These are phyloP conservation scores for Xylaria digitata DNA, from an alignment of 2,329 filamentous ascomycete species.

Conservation along the genomic window DNA sequence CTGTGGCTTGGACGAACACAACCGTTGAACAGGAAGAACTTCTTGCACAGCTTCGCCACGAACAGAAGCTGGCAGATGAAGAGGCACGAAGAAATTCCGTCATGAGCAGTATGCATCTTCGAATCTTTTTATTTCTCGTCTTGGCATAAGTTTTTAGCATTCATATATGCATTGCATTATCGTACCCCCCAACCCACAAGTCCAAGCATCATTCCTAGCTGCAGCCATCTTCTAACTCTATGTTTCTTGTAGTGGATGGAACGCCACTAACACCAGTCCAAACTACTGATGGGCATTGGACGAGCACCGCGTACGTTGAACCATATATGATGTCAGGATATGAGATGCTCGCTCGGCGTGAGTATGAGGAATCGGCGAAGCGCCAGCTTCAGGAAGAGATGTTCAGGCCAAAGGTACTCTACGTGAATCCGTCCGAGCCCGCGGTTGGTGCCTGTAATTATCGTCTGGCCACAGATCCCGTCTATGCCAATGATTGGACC, in stretches of 20 bases:
- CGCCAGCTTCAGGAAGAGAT: conserved; percentile 50
- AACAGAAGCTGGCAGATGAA: conserved; percentile 59
- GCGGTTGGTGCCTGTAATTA: conserved; percentile 57
- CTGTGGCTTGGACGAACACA: conserved; percentile 64
- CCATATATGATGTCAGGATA: conserved; percentile 90
- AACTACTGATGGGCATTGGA: conserved; percentile 65
- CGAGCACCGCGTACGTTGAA: conserved; percentile 66
- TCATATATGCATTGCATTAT: not conserved
- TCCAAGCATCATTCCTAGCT: not conserved
- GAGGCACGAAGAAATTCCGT: conserved; percentile 55
- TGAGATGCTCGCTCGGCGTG: conserved; percentile 72
- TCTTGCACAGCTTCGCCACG: conserved; percentile 71
- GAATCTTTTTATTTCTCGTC: not conserved
- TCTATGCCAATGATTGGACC: conserved; percentile 66
- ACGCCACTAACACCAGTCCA: conserved; percentile 63
- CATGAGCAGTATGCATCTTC: conserved; percentile 54
- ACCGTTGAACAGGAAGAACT: conserved; percentile 68
- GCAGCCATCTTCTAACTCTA: not conserved
- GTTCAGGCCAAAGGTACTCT: conserved; percentile 54
- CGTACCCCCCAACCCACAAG: not conserved
- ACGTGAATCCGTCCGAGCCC: conserved; percentile 57
- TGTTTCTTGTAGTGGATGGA: conserved; percentile 58
- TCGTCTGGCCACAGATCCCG: conserved; percentile 72
- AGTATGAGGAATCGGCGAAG: conserved; percentile 66
- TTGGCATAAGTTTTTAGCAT: not conserved